Evolutionary conservation across 805 yeast genomes (phyloP), one percentile per base, ranked within the genome.

Genomic region (Candida oleophila): DNA sequence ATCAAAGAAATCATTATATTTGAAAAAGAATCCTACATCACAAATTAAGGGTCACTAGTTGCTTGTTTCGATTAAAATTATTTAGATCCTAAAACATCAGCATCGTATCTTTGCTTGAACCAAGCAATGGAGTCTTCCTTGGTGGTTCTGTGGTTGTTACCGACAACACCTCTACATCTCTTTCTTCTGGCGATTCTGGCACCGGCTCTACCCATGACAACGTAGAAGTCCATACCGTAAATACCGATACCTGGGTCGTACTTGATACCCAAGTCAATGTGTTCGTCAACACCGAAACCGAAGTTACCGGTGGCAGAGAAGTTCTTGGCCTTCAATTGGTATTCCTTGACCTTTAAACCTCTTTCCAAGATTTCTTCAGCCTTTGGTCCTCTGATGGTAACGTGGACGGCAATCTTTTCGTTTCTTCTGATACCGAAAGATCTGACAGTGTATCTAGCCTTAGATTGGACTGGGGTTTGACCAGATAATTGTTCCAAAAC

Each of bases 211-310:
- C 97, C 97, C 82, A 94, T 81, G 72, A 92, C 97, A 73, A 94
- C 90, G 91, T 91, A 94, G 89, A 94, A 94, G 81, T 94, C 99
- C 95, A 87, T 94, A 86, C 99, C 99, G 94, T 92, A 94, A 76
- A 94, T 94, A 77, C 98, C 98, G 71, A 94, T 94, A 72, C 88
- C 83, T 78, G 99, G 99, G 79, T 94, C 99, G 82, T 94, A 94
- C 84, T 94, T 94, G 87, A 94, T 94, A 84, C 99, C 99, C 77
- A 94, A 86, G 78, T 94, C 99, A 69, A 94, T 94, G 85, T 94
- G 99, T 85, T 94, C 99, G 66, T 88, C 87, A 74, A 94, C 85
- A 87, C 99, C 99, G 86, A 94, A 94, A 83, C 99, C 99, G 71
- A 94, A 94, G 97, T 94, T 94, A 82, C 99, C 99, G 71, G 98